phyloP scores from a whole-genome alignment of 805 yeast genomes.

The Saturnispora zaruensis region DNA sequence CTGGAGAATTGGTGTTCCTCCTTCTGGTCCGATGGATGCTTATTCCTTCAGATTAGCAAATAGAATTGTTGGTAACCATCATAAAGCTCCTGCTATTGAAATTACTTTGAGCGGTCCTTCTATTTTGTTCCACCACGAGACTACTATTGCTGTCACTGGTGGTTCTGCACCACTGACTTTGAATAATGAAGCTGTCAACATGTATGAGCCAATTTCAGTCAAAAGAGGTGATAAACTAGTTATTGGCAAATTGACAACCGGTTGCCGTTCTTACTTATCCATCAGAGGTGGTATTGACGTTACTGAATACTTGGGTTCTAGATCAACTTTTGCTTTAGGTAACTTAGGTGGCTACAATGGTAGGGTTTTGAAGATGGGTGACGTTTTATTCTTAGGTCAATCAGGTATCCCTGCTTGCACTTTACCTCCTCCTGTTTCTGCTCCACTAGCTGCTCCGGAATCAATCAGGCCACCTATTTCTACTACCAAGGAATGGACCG shows the following conservation, averaged over 20 bases:
- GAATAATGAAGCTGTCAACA: slow-evolving; percentile 46
- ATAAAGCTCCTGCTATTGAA: slow-evolving; percentile 82
- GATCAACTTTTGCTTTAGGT: slow-evolving; percentile 93
- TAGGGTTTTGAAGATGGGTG: slow-evolving; percentile 84
- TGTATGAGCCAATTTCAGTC: slow-evolving; percentile 67
- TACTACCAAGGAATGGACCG: slow-evolving; percentile 56
- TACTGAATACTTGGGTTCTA: slow-evolving; percentile 88
- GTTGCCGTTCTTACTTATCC: slow-evolving; percentile 86
- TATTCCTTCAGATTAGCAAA: slow-evolving; percentile 87
- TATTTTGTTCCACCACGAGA: slow-evolving; percentile 71
- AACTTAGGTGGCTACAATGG: slow-evolving; percentile 93
- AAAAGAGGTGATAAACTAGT: slow-evolving; percentile 67
- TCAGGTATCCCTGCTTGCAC: slow-evolving; percentile 60
- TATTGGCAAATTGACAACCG: slow-evolving; percentile 74
- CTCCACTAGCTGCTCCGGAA: slow-evolving; percentile 51
- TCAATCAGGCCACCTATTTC: slow-evolving; percentile 46
- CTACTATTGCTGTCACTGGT: slow-evolving; percentile 79
- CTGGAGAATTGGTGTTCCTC: slow-evolving; percentile 95
- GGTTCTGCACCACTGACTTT: slow-evolving; percentile 56
- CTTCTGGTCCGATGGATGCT: slow-evolving; percentile 97
- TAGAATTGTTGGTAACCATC: slow-evolving; percentile 80
- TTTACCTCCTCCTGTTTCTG: slow-evolving; percentile 63
- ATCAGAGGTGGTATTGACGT: slow-evolving; percentile 92
- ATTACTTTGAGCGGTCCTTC: slow-evolving; percentile 84
- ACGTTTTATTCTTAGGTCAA: slow-evolving; percentile 79